Conservation (phyloP, 2,329 filamentous ascomycete species). For the Fusarium sp. region DNA sequence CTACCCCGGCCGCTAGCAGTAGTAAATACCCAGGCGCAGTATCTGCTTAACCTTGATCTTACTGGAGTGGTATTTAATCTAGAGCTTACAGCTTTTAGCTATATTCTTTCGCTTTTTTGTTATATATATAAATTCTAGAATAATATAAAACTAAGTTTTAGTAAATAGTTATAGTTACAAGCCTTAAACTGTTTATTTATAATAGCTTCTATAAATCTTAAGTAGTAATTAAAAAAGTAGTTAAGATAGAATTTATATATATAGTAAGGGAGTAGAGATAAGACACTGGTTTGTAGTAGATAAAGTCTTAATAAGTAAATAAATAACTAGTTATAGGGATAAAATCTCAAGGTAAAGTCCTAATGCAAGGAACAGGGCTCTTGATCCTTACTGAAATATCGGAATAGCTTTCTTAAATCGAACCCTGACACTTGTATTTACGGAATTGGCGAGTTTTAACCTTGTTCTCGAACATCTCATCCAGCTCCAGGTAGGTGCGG, state of each 20-base stretch:
- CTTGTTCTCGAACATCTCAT: conserved; percentile 12
- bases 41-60: neutral
- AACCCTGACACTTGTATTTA: neutral
- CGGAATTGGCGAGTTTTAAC: neutral
- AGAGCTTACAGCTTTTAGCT: neutral
- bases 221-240: neutral
- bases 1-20: neutral
- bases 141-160: too few relatives aligned
- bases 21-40: neutral
- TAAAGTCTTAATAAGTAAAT: neutral
- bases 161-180: too few relatives aligned
- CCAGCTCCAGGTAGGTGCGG: neutral
- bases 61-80: neutral
- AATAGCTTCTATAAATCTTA: neutral
- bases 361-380: neutral
- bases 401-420: neutral
- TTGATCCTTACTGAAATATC: neutral
- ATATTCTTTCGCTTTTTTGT: too few relatives aligned
- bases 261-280: rapidly evolving
- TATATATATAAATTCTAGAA: too few relatives aligned
- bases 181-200: too few relatives aligned
- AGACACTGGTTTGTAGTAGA: neutral
- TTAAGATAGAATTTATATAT: neutral
- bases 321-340: neutral
- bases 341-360: rapidly evolving